These are phyloP conservation scores for Eucalyptus tenuipes DNA, from an alignment of 345 rosid species.

Conservation along the genomic window DNA sequence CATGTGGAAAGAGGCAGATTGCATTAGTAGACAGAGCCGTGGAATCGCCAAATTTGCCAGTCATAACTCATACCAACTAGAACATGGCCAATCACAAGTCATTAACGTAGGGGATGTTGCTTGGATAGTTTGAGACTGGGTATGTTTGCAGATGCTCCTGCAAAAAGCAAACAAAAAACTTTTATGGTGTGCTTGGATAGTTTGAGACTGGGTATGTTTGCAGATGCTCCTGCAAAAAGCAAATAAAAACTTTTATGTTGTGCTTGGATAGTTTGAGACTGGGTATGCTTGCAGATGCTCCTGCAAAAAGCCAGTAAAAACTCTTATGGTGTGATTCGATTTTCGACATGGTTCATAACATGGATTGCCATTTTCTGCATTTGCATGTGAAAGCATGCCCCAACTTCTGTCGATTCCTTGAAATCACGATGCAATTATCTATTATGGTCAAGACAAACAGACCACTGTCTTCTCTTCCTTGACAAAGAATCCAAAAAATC, in stretches of 20 bases:
- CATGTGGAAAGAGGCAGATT: neutral
- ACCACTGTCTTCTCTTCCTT: neutral
- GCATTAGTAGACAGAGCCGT: neutral
- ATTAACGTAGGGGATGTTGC: neutral
- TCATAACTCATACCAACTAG: neutral
- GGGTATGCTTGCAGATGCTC: neutral
- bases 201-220: neutral
- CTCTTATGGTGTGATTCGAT: too few relatives aligned
- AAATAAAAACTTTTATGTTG: too few relatives aligned
- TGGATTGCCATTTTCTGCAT: neutral
- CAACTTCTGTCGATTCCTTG: fast-evolving
- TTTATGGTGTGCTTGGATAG: neutral
- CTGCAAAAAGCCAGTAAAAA: neutral
- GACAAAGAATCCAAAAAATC: fast-evolving
- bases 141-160: too few relatives aligned
- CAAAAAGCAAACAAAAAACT: neutral
- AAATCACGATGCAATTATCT: neutral
- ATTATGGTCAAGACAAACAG: neutral
- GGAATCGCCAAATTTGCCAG: neutral
- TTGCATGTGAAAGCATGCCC: fast-evolving
- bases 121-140: neutral
- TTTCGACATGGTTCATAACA: neutral
- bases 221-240: too few relatives aligned
- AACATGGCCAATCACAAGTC: neutral
- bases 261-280: neutral